Evolutionary conservation across 768 basidiomycete species (phyloP).

Genomic region (Rhodotorula diobovata): DNA sequence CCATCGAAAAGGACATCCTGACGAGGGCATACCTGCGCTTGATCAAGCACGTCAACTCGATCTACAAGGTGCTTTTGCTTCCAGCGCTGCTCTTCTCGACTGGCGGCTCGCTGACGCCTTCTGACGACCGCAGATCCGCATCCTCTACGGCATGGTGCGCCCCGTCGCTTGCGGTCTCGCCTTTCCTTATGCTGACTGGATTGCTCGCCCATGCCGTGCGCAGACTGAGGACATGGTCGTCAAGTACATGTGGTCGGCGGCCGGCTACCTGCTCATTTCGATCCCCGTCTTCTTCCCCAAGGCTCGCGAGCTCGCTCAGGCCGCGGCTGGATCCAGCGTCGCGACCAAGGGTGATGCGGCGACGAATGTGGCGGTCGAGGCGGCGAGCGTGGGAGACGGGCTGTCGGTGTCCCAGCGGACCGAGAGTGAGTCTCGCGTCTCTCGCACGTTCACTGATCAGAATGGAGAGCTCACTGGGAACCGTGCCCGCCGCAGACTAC

Average conservation of each 20-base stretch:
- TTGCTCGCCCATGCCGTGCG: not conserved
- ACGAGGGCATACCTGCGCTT: slow-evolving; percentile 68
- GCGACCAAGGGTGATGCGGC: not conserved
- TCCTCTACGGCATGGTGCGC: slow-evolving; percentile 69
- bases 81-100: not conserved
- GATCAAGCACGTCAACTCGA: slow-evolving; percentile 83
- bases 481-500: slow-evolving; percentile 66
- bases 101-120: not conserved
- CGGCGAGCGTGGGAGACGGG: slow-evolving; percentile 2
- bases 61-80: slow-evolving; percentile 63
- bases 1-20: slow-evolving; percentile 75
- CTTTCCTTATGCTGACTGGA: not conserved
- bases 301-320: slow-evolving; percentile 3
- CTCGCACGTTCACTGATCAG: not conserved
- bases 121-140: slow-evolving; percentile 61
- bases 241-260: slow-evolving; percentile 83
- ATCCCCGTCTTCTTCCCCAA: slow-evolving; percentile 68
- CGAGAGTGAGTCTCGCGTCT: slow-evolving; percentile 49
- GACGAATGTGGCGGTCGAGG: too few species aligned
- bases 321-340: not conserved
- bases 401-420: slow-evolving; percentile 54
- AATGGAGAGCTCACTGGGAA: not conserved
- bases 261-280: slow-evolving; percentile 84
- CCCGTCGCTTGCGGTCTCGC: too few species aligned
- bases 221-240: slow-evolving; percentile 88